Evolutionary conservation across 805 yeast genomes (phyloP).

Genomic region (Spathaspora girioi): DNA sequence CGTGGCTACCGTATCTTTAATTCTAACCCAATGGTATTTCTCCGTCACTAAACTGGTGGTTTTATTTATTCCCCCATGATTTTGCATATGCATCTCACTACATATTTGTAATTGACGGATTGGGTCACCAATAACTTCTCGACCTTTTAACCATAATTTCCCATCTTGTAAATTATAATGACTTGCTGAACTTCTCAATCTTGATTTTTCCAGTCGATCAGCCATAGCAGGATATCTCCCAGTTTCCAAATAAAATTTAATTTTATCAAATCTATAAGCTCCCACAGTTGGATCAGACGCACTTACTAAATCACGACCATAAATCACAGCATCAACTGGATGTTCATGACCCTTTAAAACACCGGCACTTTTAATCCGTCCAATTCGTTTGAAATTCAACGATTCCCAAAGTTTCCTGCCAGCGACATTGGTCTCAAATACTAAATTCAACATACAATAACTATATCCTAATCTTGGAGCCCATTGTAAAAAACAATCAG

Average conservation of each 20-base stretch:
- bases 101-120: slow-evolving; percentile 73
- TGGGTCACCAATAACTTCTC: slow-evolving; percentile 80
- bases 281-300: slow-evolving; percentile 46
- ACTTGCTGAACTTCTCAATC: slow-evolving; percentile 75
- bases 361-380: slow-evolving; percentile 84
- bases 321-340: slow-evolving; percentile 83
- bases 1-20: slow-evolving; percentile 80
- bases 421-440: slow-evolving; percentile 83
- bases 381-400: slow-evolving; percentile 71
- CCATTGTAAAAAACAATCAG: slow-evolving; percentile 87
- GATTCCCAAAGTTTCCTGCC: slow-evolving; percentile 77
- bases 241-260: slow-evolving; percentile 72
- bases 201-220: slow-evolving; percentile 81
- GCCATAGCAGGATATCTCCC: slow-evolving; percentile 84
- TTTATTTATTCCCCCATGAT: slow-evolving; percentile 86
- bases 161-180: slow-evolving; percentile 73
- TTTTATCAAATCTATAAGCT: slow-evolving; percentile 68
- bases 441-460: slow-evolving; percentile 76
- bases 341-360: slow-evolving; percentile 77
- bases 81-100: slow-evolving; percentile 59
- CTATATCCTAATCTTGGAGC: slow-evolving; percentile 86
- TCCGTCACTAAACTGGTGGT: slow-evolving; percentile 77
- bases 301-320: slow-evolving; percentile 74
- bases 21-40: slow-evolving; percentile 85
- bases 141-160: slow-evolving; percentile 68